Evolutionary conservation across 306 rosid species (phyloP), one percentile per base, ranked within the genome.

Genomic region (Lathyrus aphaca): DNA sequence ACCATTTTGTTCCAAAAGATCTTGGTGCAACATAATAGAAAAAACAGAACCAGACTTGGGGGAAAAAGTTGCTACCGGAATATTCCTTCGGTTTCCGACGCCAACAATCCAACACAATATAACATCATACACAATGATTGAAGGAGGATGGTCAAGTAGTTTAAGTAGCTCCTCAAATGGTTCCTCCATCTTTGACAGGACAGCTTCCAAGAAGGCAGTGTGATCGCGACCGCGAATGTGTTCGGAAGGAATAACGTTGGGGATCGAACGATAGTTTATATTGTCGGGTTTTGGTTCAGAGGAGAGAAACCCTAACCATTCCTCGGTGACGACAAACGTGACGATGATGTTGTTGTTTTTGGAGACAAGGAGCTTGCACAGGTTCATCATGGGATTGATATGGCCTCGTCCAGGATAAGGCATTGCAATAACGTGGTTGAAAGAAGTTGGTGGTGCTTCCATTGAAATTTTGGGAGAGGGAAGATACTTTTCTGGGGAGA

Each of bases 371-470:
- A 56, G 49, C 38, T 79, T 81, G 71, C 76, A 77, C 0, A 81
- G 61, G 87, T 73, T 86, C 68, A 81, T 75, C 77, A 73, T 55
- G 23, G 88, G 79, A 74, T 81, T 86, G 50, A 83, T 38, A 74
- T 71, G 88, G 71, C 86, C 84, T 2, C 84, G 64, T 2, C 69
- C 83, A 0, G 91, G 86, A 57, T 67, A 79, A 2, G 83, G 82
- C 62, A 81, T 53, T 9, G 85, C 86, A 50, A 83, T 76, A 15
- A 83, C 48, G 27, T 79, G 86, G 76, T 70, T 50, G 8, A 9
- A 1, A 1, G 8, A 1, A 10, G 23, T 30, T 32, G 15, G 10
- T 27, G 59, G 37, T 17, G 56, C 17, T 49, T 68, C 81, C 81
- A 76, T 50, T 50, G 25, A 2, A 1, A 17, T 17, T 17, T 49